phyloP scores from a whole-genome alignment of 1,139 yeast genomes.

The Yamadazyma diddensiae region DNA sequence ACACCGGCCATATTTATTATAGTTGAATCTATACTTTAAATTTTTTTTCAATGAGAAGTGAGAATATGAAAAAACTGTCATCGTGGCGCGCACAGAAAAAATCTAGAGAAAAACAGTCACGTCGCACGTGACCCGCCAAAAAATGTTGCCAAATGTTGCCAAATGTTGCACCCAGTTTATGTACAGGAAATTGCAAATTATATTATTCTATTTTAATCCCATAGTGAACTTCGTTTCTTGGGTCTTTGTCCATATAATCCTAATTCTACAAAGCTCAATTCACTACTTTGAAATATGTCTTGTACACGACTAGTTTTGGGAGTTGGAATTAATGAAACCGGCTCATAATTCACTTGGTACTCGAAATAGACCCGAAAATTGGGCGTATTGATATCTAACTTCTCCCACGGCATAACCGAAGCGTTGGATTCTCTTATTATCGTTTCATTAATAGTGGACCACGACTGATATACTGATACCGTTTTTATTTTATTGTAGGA shows the following conservation, averaged over 20 bases:
- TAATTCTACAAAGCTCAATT: slow-evolving; percentile 26
- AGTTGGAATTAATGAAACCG: neutral
- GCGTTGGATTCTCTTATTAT: slow-evolving; percentile 16
- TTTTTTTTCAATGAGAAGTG: slow-evolving; percentile 16
- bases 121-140: slow-evolving; percentile 19
- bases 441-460: slow-evolving; percentile 33
- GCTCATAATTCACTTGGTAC: neutral
- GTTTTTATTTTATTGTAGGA: neutral
- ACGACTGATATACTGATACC: slow-evolving; percentile 26
- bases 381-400: slow-evolving; percentile 17
- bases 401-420: slow-evolving; percentile 16
- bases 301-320: neutral
- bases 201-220: slow-evolving; percentile 11
- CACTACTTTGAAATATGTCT: slow-evolving; percentile 27
- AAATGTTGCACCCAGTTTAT: neutral
- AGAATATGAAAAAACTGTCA: slow-evolving; percentile 5
- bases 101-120: slow-evolving; percentile 23
- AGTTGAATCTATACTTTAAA: slow-evolving; percentile 11
- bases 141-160: neutral
- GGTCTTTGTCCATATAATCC: slow-evolving; percentile 27
- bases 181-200: neutral
- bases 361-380: slow-evolving; percentile 2
- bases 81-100: slow-evolving; percentile 5
- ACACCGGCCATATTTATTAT: slow-evolving; percentile 81
- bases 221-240: slow-evolving; percentile 16